Percentiles rank a stretch among this genome's conserved stretches.
Conservation (phyloP, 1,139 yeast species). For the Debaryomyces coudertii region DNA sequence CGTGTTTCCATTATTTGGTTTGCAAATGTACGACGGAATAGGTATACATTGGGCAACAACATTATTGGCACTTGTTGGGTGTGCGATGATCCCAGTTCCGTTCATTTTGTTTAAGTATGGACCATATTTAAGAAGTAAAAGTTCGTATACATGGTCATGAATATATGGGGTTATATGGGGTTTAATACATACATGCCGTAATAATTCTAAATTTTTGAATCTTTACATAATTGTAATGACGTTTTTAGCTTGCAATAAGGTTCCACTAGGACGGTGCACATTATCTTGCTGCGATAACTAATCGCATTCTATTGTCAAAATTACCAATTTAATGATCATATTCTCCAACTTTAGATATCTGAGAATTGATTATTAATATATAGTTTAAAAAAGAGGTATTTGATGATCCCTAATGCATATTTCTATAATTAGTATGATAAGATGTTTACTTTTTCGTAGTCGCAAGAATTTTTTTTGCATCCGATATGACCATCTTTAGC, state of each 20-base stretch:
- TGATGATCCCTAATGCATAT: slow-evolving; percentile 1
- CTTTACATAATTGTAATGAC: not conserved
- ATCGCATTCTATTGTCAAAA: too few species aligned
- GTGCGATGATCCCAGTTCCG: slow-evolving; percentile 41
- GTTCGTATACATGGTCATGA: slow-evolving; percentile 24
- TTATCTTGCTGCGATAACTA: not conserved
- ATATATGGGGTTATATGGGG: not conserved
- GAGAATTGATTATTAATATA: not conserved
- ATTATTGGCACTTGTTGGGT: slow-evolving; percentile 37
- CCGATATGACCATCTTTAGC: not conserved
- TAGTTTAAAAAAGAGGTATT: not conserved
- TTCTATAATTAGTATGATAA: slow-evolving; percentile 2
- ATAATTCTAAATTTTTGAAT: not conserved
- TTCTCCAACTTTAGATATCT: not conserved
- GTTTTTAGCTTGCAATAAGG: not conserved
- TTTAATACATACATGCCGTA: not conserved
- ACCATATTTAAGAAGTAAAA: slow-evolving; percentile 29
- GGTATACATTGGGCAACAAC: slow-evolving; percentile 48
- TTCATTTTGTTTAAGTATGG: slow-evolving; percentile 40
- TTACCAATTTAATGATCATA: too few species aligned
- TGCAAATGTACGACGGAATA: slow-evolving; percentile 37
- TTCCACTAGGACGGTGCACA: not conserved
- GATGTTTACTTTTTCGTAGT: not conserved
- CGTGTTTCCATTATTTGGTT: slow-evolving; percentile 42
- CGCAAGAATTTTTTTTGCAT: slow-evolving; percentile 1